These are phyloP conservation scores for Haplographium delicatum DNA, from an alignment of 495 filamentous ascomycete species.

Conservation along the genomic window DNA sequence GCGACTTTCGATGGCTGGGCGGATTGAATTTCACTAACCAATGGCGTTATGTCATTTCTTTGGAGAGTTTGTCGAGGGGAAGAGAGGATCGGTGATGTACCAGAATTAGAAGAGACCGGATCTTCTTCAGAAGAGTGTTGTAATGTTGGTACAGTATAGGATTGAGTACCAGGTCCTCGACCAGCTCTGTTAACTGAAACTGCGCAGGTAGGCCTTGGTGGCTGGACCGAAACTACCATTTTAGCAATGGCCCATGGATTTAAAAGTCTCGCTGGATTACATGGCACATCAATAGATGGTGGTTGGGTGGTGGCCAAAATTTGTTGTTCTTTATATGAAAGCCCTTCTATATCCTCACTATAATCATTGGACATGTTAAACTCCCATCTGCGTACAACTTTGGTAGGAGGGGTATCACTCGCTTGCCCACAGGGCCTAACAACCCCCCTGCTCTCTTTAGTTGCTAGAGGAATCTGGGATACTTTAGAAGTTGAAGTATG, in stretches of 20 bases:
- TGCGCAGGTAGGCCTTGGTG: conserved; percentile 2
- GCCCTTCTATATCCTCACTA: conserved; percentile 24
- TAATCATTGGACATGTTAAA: conserved; percentile 35
- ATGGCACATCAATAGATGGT: not conserved
- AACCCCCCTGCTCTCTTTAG: not conserved
- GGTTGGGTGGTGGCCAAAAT: conserved; percentile 8
- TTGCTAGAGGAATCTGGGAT: too few species aligned
- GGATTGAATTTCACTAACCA: too few species aligned
- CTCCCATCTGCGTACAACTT: conserved; percentile 27
- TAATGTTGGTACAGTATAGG: conserved; percentile 18
- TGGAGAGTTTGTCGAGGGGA: not conserved
- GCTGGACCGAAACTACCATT: conserved; percentile 38
- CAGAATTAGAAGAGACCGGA: too few species aligned
- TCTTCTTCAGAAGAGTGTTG: conserved; percentile 19
- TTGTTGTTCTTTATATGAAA: conserved; percentile 11
- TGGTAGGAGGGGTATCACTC: too few species aligned
- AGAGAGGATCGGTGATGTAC: too few species aligned
- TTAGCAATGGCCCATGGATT: conserved; percentile 61
- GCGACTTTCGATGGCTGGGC: too few species aligned
- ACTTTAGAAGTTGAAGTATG: too few species aligned
- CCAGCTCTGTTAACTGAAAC: too few species aligned
- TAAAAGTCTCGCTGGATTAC: conserved; percentile 24
- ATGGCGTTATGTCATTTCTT: not conserved
- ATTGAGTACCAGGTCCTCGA: too few species aligned
- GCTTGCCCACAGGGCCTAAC: too few species aligned